Conservation (phyloP, 2,329 filamentous ascomycete genomes). For the Trichoderma guizhouense region DNA sequence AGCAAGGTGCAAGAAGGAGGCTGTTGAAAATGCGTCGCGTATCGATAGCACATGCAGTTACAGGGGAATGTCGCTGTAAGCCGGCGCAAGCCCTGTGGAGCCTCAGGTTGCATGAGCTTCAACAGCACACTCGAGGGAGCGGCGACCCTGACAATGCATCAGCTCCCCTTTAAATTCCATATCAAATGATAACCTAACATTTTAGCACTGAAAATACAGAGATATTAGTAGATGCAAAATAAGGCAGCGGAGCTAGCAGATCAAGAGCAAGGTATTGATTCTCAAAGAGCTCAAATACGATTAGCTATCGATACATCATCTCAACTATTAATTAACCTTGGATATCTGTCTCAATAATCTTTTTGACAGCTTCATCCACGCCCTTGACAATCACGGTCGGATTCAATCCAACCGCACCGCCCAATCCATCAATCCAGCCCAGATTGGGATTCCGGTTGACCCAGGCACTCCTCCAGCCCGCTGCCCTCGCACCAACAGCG, state of each 20-base stretch:
- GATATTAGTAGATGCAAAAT: not conserved
- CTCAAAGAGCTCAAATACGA: not conserved
- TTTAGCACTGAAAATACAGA: not conserved
- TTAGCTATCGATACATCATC: not conserved
- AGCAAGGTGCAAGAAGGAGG: not conserved
- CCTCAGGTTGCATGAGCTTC: not conserved
- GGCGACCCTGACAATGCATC: not conserved
- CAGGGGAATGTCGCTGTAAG: not conserved
- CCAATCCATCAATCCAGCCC: slow-evolving; percentile 64
- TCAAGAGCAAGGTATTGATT: not conserved
- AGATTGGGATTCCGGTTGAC: slow-evolving; percentile 56
- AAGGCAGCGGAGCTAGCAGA: not conserved
- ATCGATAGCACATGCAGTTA: not conserved
- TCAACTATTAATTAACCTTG: not conserved
- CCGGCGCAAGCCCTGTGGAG: not conserved
- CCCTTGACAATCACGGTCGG: slow-evolving; percentile 55
- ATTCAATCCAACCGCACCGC: slow-evolving; percentile 40
- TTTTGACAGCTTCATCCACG: slow-evolving; percentile 54
- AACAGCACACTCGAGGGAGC: not conserved
- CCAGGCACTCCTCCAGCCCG: slow-evolving; percentile 63
- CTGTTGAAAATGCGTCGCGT: slow-evolving; percentile 2
- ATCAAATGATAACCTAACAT: not conserved
- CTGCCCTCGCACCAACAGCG: slow-evolving; percentile 58
- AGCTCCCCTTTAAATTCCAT: not conserved
- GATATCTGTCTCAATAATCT: slow-evolving; percentile 24